These are phyloP conservation scores for Phalaenopsis equestris DNA, from an alignment of 106 monocot genomes.

Conservation along the genomic window DNA sequence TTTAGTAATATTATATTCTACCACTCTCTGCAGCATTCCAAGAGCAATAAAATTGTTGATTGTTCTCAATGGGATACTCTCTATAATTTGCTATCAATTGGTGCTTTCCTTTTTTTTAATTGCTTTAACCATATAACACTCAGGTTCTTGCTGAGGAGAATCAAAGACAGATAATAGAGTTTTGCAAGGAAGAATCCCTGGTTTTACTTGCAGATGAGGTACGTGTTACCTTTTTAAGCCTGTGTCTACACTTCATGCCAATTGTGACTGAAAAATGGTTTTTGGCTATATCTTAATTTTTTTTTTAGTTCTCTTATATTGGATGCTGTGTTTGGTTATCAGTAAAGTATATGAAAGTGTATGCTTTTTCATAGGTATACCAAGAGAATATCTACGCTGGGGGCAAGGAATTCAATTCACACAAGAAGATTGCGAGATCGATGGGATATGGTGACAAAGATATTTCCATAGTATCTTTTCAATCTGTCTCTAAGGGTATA, in stretches of 20 bases:
- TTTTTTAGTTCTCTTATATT: background rate
- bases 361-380: constrained; percentile 57
- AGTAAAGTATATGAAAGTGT: background rate
- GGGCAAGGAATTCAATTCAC: constrained; percentile 86
- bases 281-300: background rate
- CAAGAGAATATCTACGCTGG: constrained; percentile 93
- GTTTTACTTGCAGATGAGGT: constrained; percentile 99
- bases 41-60: background rate
- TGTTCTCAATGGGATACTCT: background rate
- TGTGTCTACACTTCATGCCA: background rate
- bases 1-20: background rate
- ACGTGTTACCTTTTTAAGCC: constrained; percentile 1
- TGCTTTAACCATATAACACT: background rate
- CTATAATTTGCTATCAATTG: background rate
- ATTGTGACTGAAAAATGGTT: background rate
- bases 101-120: background rate
- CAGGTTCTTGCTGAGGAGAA: constrained; percentile 94
- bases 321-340: background rate
- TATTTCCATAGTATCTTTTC: constrained; percentile 75
- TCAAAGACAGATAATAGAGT: constrained; percentile 70
- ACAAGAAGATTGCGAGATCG: constrained; percentile 87
- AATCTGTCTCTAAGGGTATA: constrained; percentile 93
- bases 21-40: background rate
- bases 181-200: constrained; percentile 80
- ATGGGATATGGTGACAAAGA: constrained; percentile 81